Evolutionary conservation across 2,329 filamentous ascomycete species (phyloP).

Genomic region (Ophiognomonia clavigignenti-juglandacearum): DNA sequence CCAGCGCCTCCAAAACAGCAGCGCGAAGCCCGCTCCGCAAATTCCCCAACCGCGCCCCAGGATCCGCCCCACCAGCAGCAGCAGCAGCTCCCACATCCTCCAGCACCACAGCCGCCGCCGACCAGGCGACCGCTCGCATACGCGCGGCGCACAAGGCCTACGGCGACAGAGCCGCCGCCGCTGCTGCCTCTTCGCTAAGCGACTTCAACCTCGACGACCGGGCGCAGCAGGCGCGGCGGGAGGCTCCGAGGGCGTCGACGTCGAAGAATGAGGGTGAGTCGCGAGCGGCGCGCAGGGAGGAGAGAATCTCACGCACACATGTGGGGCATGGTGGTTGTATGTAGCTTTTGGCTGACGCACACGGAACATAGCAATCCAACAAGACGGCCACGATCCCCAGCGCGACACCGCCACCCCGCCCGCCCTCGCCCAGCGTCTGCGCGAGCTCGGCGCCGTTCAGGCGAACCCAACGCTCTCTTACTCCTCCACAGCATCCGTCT

Average conservation of each 20-base stretch:
- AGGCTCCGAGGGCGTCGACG: slow-evolving; percentile 17
- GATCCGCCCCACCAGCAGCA: slow-evolving; percentile 15
- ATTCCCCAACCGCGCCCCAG: slow-evolving; percentile 24
- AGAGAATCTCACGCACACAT: too few relatives aligned
- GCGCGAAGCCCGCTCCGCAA: slow-evolving; percentile 16
- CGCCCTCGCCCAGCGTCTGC: slow-evolving; percentile 47
- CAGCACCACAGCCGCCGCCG: slow-evolving; percentile 1
- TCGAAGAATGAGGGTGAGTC: slow-evolving; percentile 21
- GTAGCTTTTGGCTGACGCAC: too few relatives aligned
- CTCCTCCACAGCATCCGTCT: slow-evolving; percentile 38
- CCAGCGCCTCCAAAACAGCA: slow-evolving; percentile 14
- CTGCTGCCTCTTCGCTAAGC: too few relatives aligned
- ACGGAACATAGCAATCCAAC: slow-evolving; percentile 29
- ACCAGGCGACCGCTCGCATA: slow-evolving; percentile 1
- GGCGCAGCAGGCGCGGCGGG: background rate
- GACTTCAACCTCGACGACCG: too few relatives aligned
- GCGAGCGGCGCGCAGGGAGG: slow-evolving; percentile 2
- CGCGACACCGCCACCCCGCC: slow-evolving; percentile 27
- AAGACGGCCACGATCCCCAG: slow-evolving; percentile 37
- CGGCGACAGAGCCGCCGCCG: background rate
- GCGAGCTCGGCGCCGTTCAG: slow-evolving; percentile 49
- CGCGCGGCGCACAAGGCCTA: background rate
- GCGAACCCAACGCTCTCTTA: slow-evolving; percentile 50
- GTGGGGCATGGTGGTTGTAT: too few relatives aligned
- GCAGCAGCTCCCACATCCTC: background rate